Base-by-base conservation (phyloP, 768 basidiomycete genomes). In the Pleurotus sapidus region DNA sequence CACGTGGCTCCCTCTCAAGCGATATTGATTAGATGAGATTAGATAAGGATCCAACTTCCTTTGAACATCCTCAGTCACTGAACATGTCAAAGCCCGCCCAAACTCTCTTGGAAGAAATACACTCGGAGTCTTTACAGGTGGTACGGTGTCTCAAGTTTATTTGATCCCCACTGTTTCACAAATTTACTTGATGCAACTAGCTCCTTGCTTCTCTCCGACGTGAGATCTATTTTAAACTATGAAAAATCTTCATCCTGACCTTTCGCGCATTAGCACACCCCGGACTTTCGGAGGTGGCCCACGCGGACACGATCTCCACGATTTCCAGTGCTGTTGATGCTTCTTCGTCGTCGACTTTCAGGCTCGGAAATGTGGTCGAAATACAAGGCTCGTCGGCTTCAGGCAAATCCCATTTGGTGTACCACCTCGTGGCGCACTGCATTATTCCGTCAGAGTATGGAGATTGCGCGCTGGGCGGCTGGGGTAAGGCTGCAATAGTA, bases 341-440 rank as follows among this genome's bases (percentile, higher is more conserved):
- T 23, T 51, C 50, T 40, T 42, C 51, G 54, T 50, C 48, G 48
- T 55, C 60, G 20, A 63, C 62, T 17, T 62, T 69, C 46, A 65
- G 60, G 64, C 74, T 76, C 46, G 87, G 87, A 37, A 86, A 91
- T 67, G 77, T 89, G 40, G 71, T 93, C 60, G 87, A 91, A 69
- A 76, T 95, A 18, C 87, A 92, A 69, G 92, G 92, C 1, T 81
- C 85, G 2, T 74, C 91, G 3, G 80, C 77, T 24, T 84, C 87
- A 5, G 92, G 90, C 25, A 95, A 94, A 72, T 87, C 89, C 2
- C 87, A 88, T 60, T 72, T 95, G n/a, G 70, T 92, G 24, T 88
- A 88, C 65, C 79, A 82, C 65, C 68, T 91, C 49, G 67, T 89
- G 24, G 70, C 83, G 11, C 77, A 75, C 18, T 84, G 87, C 61